Evolutionary conservation across 2,329 filamentous ascomycete genomes (phyloP).

Genomic region (Mariannaea sp.): DNA sequence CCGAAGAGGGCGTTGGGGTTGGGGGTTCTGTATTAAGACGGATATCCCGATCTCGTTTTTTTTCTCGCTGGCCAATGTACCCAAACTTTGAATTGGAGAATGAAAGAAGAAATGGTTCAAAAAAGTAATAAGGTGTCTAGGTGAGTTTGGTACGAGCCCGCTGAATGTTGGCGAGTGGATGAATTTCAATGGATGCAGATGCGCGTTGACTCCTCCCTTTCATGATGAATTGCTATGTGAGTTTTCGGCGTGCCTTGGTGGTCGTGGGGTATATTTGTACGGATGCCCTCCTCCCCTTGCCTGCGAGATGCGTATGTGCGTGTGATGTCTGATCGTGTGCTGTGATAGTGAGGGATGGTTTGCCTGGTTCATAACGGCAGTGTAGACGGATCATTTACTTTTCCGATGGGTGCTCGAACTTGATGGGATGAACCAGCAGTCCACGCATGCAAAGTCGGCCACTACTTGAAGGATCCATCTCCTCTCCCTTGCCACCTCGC

Average conservation of each 20-base stretch:
- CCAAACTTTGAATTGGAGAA: slow-evolving; percentile 35
- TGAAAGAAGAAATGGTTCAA: slow-evolving; percentile 29
- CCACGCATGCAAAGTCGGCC: slow-evolving; percentile 80
- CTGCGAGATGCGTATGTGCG: slow-evolving; percentile 39
- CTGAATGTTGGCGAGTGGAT: slow-evolving; percentile 24
- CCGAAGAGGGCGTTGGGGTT: no score
- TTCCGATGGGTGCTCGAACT: slow-evolving; percentile 63
- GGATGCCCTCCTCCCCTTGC: slow-evolving; percentile 35
- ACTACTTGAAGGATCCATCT: slow-evolving; percentile 49
- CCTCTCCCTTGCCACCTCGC: slow-evolving; percentile 58
- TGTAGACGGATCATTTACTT: slow-evolving; percentile 28
- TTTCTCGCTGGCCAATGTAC: slow-evolving; percentile 31
- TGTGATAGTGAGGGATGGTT: slow-evolving; percentile 26
- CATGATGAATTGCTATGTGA: slow-evolving; percentile 31
- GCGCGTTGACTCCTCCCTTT: slow-evolving; percentile 30
- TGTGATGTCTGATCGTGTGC: slow-evolving; percentile 37
- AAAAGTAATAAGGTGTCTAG: slow-evolving; percentile 39
- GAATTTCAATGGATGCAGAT: slow-evolving; percentile 32
- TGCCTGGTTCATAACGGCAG: slow-evolving; percentile 39
- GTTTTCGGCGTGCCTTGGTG: slow-evolving; percentile 27
- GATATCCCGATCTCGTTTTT: slow-evolving; percentile 27
- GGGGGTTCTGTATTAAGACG: slow-evolving; percentile 27
- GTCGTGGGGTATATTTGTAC: slow-evolving; percentile 40
- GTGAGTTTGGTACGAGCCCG: slow-evolving; percentile 34
- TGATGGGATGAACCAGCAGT: slow-evolving; percentile 83